These are phyloP conservation scores for Ustilago lituana DNA, from an alignment of 1,284 basidiomycete species.

Conservation along the genomic window DNA sequence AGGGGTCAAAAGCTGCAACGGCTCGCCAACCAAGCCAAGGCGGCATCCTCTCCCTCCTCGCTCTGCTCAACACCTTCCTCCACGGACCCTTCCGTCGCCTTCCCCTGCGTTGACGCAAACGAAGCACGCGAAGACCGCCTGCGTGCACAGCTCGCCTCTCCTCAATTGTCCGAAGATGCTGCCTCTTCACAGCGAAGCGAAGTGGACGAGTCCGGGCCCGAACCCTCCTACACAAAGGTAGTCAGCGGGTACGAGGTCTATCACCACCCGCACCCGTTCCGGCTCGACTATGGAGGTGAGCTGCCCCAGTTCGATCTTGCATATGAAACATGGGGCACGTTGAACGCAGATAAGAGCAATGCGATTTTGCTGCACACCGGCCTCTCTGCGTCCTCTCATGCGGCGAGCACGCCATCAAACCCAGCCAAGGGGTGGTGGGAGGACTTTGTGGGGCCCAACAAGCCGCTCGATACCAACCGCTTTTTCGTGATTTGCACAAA, in stretches of 20 bases:
- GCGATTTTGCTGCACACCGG: conserved; percentile 97
- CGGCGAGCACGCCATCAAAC: conserved; percentile 82
- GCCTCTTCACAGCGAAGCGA: conserved; percentile 1
- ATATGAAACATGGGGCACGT: conserved; percentile 96
- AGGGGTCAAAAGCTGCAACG: conserved; percentile 46
- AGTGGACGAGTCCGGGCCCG: conserved; percentile 65
- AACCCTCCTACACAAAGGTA: conserved; percentile 69
- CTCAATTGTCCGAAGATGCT: background rate
- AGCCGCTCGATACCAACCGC: conserved; percentile 86
- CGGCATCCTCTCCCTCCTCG: conserved; percentile 9
- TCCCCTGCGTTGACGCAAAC: conserved; percentile 66
- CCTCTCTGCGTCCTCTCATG: conserved; percentile 93
- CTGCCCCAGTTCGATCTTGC: conserved; percentile 84
- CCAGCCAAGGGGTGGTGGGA: conserved; percentile 96
- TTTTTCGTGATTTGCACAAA: conserved; percentile 97
- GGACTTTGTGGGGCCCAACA: conserved; percentile 92
- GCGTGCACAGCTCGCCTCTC: conserved; percentile 35
- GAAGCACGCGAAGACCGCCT: conserved; percentile 56
- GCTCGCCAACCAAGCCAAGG: conserved; percentile 11
- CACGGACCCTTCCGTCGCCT: conserved; percentile 37
- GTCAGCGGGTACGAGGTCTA: conserved; percentile 68
- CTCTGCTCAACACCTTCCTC: conserved; percentile 18
- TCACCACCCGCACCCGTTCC: conserved; percentile 71
- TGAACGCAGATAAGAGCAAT: conserved; percentile 82
- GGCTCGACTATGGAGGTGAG: conserved; percentile 77